Conservation (phyloP, 345 rosid species). For the Rhizophora apiculata region DNA sequence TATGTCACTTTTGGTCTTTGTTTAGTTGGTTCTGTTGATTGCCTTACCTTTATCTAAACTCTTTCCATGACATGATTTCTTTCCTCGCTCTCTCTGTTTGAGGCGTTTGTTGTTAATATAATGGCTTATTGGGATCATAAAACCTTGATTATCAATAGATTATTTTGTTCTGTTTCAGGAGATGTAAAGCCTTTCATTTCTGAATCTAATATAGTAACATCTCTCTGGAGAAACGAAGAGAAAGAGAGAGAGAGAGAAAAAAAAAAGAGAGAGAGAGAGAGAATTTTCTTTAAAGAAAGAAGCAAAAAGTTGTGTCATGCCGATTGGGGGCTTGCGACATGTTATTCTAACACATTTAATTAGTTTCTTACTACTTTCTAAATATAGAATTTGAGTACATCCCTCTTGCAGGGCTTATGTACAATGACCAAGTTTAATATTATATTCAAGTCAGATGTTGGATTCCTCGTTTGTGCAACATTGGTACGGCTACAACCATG, state of each 20-base stretch:
- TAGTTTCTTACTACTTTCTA: conserved; percentile 1
- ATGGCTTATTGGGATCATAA: neutral
- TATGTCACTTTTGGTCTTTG: neutral
- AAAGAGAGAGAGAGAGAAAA: neutral
- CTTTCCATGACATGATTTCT: neutral
- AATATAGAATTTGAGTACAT: conserved; percentile 7
- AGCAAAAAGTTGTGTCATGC: conserved; percentile 39
- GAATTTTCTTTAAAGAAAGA: conserved; percentile 27
- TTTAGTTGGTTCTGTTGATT: neutral
- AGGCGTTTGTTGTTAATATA: neutral
- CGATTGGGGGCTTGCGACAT: conserved; percentile 18
- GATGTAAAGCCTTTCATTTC: neutral
- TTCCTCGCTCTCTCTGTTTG: neutral
- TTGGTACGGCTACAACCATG: neutral
- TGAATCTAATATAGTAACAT: neutral
- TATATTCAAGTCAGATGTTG: conserved; percentile 8
- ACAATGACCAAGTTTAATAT: conserved; percentile 20
- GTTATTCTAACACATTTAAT: conserved; percentile 39
- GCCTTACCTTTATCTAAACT: neutral
- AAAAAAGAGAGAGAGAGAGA: neutral
- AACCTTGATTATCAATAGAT: neutral
- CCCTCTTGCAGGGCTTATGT: conserved; percentile 6
- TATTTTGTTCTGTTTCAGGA: neutral
- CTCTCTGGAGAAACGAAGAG: neutral
- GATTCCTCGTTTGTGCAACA: neutral